Evolutionary conservation across 164 flowering plant species (phyloP).

Genomic region (Berberis vulgaris): DNA sequence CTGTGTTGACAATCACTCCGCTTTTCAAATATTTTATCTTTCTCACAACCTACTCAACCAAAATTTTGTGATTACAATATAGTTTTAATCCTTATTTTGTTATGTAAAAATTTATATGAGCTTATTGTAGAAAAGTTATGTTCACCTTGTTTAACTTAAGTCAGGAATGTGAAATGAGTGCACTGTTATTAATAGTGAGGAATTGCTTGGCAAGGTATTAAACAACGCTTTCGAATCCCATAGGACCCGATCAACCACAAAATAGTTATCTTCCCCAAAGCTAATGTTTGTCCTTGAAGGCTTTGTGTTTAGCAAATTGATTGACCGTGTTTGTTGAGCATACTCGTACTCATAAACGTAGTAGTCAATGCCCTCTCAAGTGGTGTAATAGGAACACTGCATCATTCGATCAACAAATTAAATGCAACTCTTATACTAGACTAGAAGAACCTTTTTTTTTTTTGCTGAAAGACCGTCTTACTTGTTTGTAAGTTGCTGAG

Average conservation of each 20-base stretch:
- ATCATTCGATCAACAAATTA: not conserved
- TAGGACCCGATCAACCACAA: conserved; percentile 21
- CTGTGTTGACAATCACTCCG: conserved; percentile 27
- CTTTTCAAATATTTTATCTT: conserved; percentile 17
- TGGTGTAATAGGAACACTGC: conserved; percentile 5
- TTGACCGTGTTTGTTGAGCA: conserved; percentile 22
- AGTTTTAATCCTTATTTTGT: not conserved
- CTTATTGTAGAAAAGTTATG: not conserved
- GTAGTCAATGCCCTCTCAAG: conserved; percentile 14
- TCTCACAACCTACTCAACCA: conserved; percentile 21
- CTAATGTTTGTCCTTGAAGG: conserved; percentile 12
- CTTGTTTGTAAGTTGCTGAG: no score
- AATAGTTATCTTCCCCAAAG: conserved; percentile 17
- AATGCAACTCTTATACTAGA: no score
- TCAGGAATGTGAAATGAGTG: conserved; percentile 16
- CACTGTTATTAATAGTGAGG: conserved; percentile 13
- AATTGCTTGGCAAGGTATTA: conserved; percentile 16
- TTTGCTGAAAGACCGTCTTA: no score
- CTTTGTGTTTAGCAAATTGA: conserved; percentile 19
- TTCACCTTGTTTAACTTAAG: conserved; percentile 9
- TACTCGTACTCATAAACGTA: conserved; percentile 20
- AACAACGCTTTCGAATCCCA: conserved; percentile 23
- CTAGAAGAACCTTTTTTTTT: no score
- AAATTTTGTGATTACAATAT: not conserved
- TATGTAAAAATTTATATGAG: not conserved